Evolutionary conservation across 495 filamentous ascomycete genomes (phyloP), one percentile per base, ranked within the genome.

Genomic region (Podospora australis): DNA sequence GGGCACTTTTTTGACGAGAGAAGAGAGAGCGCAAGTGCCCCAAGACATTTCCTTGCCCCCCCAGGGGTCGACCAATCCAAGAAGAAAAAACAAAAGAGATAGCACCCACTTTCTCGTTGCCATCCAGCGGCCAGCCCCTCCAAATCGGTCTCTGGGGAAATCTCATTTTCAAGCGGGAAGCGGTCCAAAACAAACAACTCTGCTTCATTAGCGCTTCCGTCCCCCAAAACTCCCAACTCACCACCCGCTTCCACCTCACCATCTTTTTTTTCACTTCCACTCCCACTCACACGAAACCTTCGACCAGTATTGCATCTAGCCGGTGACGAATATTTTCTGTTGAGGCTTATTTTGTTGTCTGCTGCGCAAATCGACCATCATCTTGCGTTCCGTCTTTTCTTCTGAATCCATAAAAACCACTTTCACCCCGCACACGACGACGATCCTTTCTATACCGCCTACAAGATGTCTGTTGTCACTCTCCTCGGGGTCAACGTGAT

Each of bases 391-490:
- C n/a, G 5, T 36, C 4, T 36, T 36, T 36, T 4, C 17, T 36
- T n/a, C n/a, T n/a, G 13, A n/a, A n/a, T n/a, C n/a, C n/a, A n/a
- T n/a, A n/a, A n/a, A n/a, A n/a, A n/a, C n/a, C 16, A 36, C 17
- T 29, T 34, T 16, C 26, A 49, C 20, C 44, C 24, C 43, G 19
- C 17, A 41, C 13, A 35, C 38, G 46, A n/a, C n/a, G n/a, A n/a
- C n/a, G n/a, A n/a, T n/a, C n/a, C n/a, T n/a, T n/a, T n/a, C n/a
- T n/a, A 3, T 21, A 28, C 16, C 51, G 45, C 36, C 62, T n/a
- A n/a, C 69, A 86, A 67, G 49, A 98, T 98, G 92, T 95, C 92
- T 59, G 88, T 96, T 64, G 90, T 98, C 52, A 92, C 91, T 48
- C 82, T 98, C 23, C 80, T 98, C 30, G 89, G 89, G 65, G 92